phyloP scores from a whole-genome alignment of 139 green algal species.

The Astrephomene gubernaculifera region DNA sequence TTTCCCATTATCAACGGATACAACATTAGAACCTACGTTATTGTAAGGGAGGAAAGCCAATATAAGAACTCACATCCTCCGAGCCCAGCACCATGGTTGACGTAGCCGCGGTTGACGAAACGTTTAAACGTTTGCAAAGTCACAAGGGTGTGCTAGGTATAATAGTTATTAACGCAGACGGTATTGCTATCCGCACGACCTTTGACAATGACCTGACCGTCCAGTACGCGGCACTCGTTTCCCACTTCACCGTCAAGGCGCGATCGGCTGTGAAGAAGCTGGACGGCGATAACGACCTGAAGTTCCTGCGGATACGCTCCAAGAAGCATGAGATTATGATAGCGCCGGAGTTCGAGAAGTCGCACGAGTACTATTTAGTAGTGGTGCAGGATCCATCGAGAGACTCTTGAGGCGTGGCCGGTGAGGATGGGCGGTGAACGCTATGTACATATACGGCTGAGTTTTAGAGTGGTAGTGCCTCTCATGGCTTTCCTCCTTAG shows the following conservation, averaged over 20 bases:
- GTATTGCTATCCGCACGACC: slow-evolving; percentile 88
- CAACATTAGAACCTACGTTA: too few relatives aligned
- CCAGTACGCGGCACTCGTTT: slow-evolving; percentile 75
- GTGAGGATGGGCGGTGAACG: too few relatives aligned
- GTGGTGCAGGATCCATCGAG: slow-evolving; percentile 80
- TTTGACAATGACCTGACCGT: slow-evolving; percentile 85
- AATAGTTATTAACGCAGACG: slow-evolving; percentile 88
- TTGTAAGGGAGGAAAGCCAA: too few relatives aligned
- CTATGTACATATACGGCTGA: too few relatives aligned
- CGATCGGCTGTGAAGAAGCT: slow-evolving; percentile 81
- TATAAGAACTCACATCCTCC: too few relatives aligned
- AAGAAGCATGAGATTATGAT: slow-evolving; percentile 94
- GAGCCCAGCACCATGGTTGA: slow-evolving; percentile 85
- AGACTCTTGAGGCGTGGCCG: too few relatives aligned
- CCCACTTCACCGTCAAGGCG: slow-evolving; percentile 83
- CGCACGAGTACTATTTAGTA: slow-evolving; percentile 78
- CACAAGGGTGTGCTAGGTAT: slow-evolving; percentile 76
- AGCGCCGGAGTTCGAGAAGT: slow-evolving; percentile 82
- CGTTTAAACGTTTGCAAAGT: slow-evolving; percentile 70
- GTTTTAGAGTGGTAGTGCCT: too few relatives aligned
- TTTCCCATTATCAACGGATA: too few relatives aligned
- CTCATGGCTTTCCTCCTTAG: too few relatives aligned
- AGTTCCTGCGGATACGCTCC: slow-evolving; percentile 84
- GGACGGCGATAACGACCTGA: slow-evolving; percentile 88
- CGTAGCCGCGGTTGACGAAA: slow-evolving; percentile 81